Evolutionary conservation across 176 grass and related monocot genomes (phyloP).

Genomic region (Chloris gayana): DNA sequence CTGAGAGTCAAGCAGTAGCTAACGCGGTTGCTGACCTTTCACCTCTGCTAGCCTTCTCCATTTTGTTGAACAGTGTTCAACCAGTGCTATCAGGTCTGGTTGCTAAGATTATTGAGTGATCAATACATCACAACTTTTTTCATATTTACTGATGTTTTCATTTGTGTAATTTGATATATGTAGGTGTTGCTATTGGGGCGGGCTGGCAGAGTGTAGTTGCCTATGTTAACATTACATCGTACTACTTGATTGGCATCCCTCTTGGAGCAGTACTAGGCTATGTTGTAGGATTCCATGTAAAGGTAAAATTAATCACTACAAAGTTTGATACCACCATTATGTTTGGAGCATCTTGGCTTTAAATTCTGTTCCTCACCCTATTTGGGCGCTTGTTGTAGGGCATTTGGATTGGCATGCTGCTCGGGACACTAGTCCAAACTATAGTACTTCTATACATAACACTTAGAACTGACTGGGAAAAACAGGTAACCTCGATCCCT

Average conservation of each 20-base stretch:
- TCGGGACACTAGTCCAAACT: constrained; percentile 74
- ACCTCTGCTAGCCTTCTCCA: constrained; percentile 79
- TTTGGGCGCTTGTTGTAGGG: constrained; percentile 50
- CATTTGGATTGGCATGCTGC: constrained; percentile 91
- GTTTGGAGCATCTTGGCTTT: neutral
- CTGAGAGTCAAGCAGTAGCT: constrained; percentile 45
- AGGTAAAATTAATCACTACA: constrained; percentile 59
- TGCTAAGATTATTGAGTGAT: neutral
- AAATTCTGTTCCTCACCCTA: neutral
- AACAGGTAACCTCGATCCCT: constrained; percentile 53
- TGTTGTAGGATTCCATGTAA: constrained; percentile 52
- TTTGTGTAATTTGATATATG: neutral
- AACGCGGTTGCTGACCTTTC: constrained; percentile 67
- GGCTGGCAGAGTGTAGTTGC: constrained; percentile 79
- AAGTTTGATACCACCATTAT: neutral
- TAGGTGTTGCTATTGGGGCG: constrained; percentile 80
- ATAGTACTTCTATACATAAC: constrained; percentile 72
- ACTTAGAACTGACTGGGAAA: constrained; percentile 65
- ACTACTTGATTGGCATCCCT: constrained; percentile 84
- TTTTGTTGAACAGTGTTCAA: constrained; percentile 83
- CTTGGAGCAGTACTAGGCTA: constrained; percentile 76
- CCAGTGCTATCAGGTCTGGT: constrained; percentile 81
- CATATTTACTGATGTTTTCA: neutral
- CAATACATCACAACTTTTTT: neutral
- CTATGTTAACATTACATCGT: constrained; percentile 80